Base-by-base conservation (phyloP, 139 green algal genomes). In the Limnomonas spitsbergensis region DNA sequence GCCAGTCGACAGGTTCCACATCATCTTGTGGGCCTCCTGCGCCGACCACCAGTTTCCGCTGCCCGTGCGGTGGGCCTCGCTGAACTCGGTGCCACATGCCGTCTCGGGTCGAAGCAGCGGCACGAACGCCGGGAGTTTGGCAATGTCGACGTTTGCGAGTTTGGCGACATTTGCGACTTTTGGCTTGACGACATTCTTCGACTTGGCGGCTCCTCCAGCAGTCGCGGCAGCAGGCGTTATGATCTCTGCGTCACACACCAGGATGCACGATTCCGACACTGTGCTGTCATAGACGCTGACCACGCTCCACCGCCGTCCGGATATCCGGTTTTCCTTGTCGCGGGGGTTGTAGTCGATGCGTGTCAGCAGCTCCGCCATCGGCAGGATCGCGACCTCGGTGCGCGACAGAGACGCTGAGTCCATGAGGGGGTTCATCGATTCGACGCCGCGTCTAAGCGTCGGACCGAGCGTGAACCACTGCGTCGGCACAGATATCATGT, bases 381-480 rank as follows among this genome's bases (percentile, higher is more conserved):
- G 47, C 47, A 61, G 47, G 47, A 61, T 61, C 47, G 47, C 47
- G 47, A 61, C 47, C 47, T 61, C 47, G 47, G 47, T 61, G 47
- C 47, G 47, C 47, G 47, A 61, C 47, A 61, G 47, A 61, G 47
- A 61, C 47, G 47, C 47, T 61, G 47, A 61, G 47, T 61, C 47
- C 47, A 61, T 61, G 47, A 61, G 47, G 47, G 47, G 47, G 47
- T 61, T 61, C 47, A 61, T 61, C 14, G 47, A 61, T 61, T 61
- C 47, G 47, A 61, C 47, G 47, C 47, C 47, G 47, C 47, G 47
- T 61, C 47, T 61, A 72, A 72, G 66, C 66, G 66, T 72, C 29
- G 66, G 66, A 72, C 66, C 66, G 26, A 72, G 29, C 66, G 29
- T 38, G 26, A 72, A 72, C 66, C 66, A 72, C 24, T 31, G 24